phyloP scores from a whole-genome alignment of 306 rosid genomes.

The Vigna hirtella region DNA sequence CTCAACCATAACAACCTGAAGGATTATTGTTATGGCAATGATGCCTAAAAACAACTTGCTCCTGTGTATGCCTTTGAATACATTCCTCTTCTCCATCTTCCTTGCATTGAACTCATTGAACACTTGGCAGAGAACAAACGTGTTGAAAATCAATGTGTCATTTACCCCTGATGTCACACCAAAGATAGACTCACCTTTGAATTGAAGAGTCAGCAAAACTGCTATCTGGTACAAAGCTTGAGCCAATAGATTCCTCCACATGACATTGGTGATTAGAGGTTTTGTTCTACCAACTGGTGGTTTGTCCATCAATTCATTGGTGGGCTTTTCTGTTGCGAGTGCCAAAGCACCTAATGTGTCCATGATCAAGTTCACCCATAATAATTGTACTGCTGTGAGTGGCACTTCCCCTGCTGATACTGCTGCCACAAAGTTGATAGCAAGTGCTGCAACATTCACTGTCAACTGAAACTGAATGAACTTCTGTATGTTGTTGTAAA shows the following conservation, averaged over 20 bases:
- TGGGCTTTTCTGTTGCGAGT: conserved; percentile 50
- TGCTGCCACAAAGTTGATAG: conserved; percentile 48
- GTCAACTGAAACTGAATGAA: conserved; percentile 50
- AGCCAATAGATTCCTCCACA: conserved; percentile 50
- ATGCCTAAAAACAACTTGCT: conserved; percentile 49
- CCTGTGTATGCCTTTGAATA: conserved; percentile 42
- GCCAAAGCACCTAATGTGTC: conserved; percentile 53
- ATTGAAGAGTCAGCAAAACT: conserved; percentile 46
- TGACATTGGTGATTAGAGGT: conserved; percentile 47
- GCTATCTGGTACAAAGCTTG: conserved; percentile 49
- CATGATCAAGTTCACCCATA: conserved; percentile 53
- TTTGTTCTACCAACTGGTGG: conserved; percentile 47
- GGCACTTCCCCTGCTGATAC: conserved; percentile 51
- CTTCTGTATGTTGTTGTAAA: conserved; percentile 49
- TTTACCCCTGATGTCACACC: conserved; percentile 44
- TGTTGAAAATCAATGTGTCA: conserved; percentile 52
- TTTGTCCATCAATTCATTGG: conserved; percentile 43
- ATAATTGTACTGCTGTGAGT: conserved; percentile 45
- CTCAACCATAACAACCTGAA: conserved; percentile 54
- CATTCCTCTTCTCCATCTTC: conserved; percentile 49
- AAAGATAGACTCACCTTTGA: conserved; percentile 47
- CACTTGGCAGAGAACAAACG: conserved; percentile 52
- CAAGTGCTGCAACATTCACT: conserved; percentile 49
- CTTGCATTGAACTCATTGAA: conserved; percentile 52
- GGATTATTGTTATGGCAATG: conserved; percentile 42